Evolutionary conservation across 306 rosid genomes (phyloP).

Genomic region (Lupinus albus): DNA sequence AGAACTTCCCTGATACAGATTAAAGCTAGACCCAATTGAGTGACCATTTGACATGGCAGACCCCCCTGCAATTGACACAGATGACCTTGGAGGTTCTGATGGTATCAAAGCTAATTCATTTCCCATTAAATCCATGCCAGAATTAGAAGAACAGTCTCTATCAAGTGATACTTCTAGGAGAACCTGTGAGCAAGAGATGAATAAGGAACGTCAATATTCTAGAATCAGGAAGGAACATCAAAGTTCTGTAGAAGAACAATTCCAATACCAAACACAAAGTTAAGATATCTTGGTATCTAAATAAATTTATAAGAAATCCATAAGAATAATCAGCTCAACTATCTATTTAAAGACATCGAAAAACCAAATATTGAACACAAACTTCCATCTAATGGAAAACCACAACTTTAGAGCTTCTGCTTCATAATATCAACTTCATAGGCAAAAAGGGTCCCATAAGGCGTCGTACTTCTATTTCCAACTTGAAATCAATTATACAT

Average conservation of each 20-base stretch:
- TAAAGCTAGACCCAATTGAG: conserved; percentile 61
- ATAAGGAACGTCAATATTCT: conserved; percentile 37
- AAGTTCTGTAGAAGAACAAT: conserved; percentile 34
- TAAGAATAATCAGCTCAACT: conserved; percentile 27
- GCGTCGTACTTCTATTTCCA: conserved; percentile 14
- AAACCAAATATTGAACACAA: conserved; percentile 27
- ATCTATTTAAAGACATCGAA: conserved; percentile 32
- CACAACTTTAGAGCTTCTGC: not conserved
- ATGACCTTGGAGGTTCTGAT: conserved; percentile 83
- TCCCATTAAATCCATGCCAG: conserved; percentile 69
- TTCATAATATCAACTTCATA: conserved; percentile 26
- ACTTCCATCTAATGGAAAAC: conserved; percentile 28
- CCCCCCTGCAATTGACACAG: conserved; percentile 90
- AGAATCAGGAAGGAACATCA: conserved; percentile 39
- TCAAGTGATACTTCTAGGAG: conserved; percentile 69
- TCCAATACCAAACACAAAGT: conserved; percentile 27
- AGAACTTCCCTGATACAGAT: conserved; percentile 61
- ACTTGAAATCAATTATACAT: conserved; percentile 27
- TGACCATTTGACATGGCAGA: conserved; percentile 87
- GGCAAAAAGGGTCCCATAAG: conserved; percentile 29
- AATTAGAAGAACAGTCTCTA: conserved; percentile 45
- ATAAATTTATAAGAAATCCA: conserved; percentile 19
- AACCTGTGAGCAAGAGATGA: conserved; percentile 63
- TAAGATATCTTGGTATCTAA: conserved; percentile 20
- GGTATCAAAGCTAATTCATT: conserved; percentile 90